Conservation (phyloP, 495 filamentous ascomycete genomes). For the Podospora pseudopauciseta region DNA sequence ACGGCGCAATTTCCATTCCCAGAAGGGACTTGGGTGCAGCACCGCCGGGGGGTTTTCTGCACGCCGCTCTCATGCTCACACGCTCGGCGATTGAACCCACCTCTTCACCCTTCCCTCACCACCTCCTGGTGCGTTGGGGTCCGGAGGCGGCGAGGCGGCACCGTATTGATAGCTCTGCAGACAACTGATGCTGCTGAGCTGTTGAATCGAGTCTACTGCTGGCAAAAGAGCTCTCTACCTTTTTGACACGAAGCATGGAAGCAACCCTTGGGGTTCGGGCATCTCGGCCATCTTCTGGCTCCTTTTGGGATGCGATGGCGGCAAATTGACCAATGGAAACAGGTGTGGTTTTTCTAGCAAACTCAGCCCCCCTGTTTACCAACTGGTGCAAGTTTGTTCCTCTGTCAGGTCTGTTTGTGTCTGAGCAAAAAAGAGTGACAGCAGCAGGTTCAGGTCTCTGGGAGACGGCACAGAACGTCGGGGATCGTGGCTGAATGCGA, state of each 20-base stretch:
- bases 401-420: background rate
- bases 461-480: constrained; percentile 9
- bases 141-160: background rate
- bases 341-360: background rate
- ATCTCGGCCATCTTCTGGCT: background rate
- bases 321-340: background rate
- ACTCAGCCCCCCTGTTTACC: background rate
- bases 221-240: background rate
- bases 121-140: constrained; percentile 1
- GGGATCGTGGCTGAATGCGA: constrained; percentile 8
- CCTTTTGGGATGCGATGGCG: background rate
- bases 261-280: background rate
- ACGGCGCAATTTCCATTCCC: constrained; percentile 3
- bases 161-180: background rate
- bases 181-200: background rate
- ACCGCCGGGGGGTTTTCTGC: constrained; percentile 5
- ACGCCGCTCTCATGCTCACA: constrained; percentile 4
- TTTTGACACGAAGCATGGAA: background rate
- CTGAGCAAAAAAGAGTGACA: no score
- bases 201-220: background rate
- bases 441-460: background rate
- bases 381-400: background rate
- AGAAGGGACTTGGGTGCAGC: background rate
- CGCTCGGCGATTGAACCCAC: constrained; percentile 4
- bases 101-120: background rate